Base-by-base conservation (phyloP, 116 monocot genomes). In the Posidonia oceanica region DNA sequence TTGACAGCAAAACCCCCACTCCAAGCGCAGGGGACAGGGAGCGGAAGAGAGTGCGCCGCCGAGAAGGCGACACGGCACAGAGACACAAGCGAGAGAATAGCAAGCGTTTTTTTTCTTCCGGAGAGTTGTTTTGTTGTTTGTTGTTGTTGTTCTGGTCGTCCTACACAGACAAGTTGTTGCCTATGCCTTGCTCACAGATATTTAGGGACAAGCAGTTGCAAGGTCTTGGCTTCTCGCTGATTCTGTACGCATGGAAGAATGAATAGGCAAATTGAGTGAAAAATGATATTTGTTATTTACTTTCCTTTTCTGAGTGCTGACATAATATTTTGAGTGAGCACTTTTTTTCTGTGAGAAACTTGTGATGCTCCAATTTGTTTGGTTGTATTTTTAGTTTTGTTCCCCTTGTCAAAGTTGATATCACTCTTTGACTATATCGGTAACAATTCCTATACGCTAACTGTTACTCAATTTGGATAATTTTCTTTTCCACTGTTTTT, bases 231-330 rank as follows among this genome's bases (percentile, higher is more conserved):
- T 85, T 85, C 55, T 81, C 85, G 4, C 59, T 85, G 63, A 72
- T 82, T 39, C 71, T 85, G 66, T 52, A 76, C 54, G 85, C 81
- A 4, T 85, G 81, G 76, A 82, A 74, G 73, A 74, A 61, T 54
- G 82, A 85, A 37, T 85, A 85, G 72, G 4, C 17, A 15, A 16
- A 16, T 14, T 17, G 58, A 21, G 12, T 18, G 21, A 6, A 17
- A 58, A 29, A 29, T 29, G 29, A 29, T 29, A 29, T 29, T 29
- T 29, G 12, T 58, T 15, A 6, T 58, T 58, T n/a, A 17, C 58
- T n/a, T 21, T 58, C 58, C 14, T 58, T n/a, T 17, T 48, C 48
- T 58, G 58, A 6, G 17, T n/a, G n/a, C 58, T 58, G 58, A 58
- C 58, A 0, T 11, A 18, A n/a, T 18, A 20, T 58, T 58, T 58